Evolutionary conservation across 148 eudicot genomes (phyloP).

Genomic region (Rheum nobile): DNA sequence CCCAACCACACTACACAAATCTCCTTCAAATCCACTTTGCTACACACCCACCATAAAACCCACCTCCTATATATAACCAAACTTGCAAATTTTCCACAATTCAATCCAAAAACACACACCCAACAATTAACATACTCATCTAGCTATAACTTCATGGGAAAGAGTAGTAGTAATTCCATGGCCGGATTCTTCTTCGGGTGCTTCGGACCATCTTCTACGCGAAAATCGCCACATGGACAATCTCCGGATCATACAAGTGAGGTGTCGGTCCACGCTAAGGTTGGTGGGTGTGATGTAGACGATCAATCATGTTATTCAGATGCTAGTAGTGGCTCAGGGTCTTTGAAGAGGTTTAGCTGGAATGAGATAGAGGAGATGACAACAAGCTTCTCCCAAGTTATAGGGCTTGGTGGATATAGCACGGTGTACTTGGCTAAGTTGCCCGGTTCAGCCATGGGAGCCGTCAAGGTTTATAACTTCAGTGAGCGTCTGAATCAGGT

Average conservation of each 20-base stretch:
- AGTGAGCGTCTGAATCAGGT: conserved; percentile 45
- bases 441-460: conserved; percentile 27
- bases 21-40: conserved; percentile 2
- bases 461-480: conserved; percentile 45
- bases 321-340: conserved; percentile 2
- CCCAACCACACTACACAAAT: conserved; percentile 6
- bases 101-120: background rate
- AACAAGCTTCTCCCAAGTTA: conserved; percentile 29
- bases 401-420: conserved; percentile 77
- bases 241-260: background rate
- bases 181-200: conserved; percentile 5
- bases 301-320: conserved; percentile 1
- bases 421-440: conserved; percentile 59
- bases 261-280: background rate
- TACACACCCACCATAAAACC: background rate
- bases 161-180: conserved; percentile 1
- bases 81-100: background rate
- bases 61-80: conserved; percentile 2
- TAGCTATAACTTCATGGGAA: background rate
- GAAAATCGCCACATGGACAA: background rate
- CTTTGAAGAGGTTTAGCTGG: conserved; percentile 47
- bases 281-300: background rate
- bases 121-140: background rate
- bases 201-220: background rate
- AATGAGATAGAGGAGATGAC: conserved; percentile 33